Percentiles rank a stretch among this genome's conserved stretches.
Conservation (phyloP, 257 asterid species). For the Petunia secreta region DNA sequence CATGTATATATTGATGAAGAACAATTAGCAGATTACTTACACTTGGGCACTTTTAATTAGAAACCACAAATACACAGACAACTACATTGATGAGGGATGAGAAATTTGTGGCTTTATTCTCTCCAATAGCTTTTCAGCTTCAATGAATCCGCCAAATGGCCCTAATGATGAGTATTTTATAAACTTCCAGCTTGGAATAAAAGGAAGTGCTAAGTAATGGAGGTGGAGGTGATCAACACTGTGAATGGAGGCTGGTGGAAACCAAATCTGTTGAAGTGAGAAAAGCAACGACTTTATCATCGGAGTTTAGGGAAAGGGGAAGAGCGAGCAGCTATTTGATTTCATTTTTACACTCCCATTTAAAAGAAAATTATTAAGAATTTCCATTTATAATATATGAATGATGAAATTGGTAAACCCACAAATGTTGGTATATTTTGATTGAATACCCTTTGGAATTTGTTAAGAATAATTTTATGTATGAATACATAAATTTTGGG, state of each 20-base stretch:
- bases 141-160: slow-evolving; percentile 82
- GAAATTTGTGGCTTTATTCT: slow-evolving; percentile 62
- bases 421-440: no score
- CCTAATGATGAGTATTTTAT: slow-evolving; percentile 78
- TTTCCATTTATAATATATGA: no score
- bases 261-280: slow-evolving; percentile 57
- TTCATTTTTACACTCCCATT: no score
- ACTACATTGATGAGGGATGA: slow-evolving; percentile 32
- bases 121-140: slow-evolving; percentile 74
- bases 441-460: no score
- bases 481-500: no score
- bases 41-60: neutral
- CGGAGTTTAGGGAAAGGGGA: no score
- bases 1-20: neutral
- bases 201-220: slow-evolving; percentile 96
- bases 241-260: slow-evolving; percentile 96
- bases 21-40: slow-evolving; percentile 1
- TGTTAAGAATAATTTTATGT: no score
- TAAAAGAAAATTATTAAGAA: no score
- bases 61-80: neutral
- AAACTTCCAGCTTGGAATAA: slow-evolving; percentile 73
- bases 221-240: slow-evolving; percentile 94
- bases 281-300: no score
- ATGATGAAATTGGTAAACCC: no score
- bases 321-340: no score